Conservation (phyloP, 176 grass and related monocot genomes). For the Aegilops longissima region DNA sequence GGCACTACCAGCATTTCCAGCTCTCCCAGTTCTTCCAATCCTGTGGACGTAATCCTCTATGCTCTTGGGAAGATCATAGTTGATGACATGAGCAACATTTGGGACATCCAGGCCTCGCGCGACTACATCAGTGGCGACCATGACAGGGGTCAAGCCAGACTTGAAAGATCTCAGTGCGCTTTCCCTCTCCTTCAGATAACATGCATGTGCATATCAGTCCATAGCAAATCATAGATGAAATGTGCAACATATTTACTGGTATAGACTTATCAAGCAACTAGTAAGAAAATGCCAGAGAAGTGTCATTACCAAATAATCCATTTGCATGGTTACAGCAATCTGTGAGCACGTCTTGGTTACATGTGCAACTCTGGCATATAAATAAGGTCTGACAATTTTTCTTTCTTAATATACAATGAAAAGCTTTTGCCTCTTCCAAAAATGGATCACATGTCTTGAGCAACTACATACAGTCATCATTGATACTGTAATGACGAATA, state of each 20-base stretch:
- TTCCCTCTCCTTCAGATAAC: constrained; percentile 68
- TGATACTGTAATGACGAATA: neutral
- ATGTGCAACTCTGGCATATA: neutral
- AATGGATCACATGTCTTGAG: neutral
- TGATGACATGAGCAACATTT: constrained; percentile 80
- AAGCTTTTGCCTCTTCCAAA: neutral
- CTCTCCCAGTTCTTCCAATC: constrained; percentile 65
- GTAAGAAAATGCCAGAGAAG: neutral
- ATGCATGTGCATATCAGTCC: constrained; percentile 10
- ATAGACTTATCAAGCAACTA: neutral
- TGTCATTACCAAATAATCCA: neutral
- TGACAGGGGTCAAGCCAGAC: constrained; percentile 54
- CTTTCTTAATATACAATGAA: neutral
- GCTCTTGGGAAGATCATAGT: constrained; percentile 79
- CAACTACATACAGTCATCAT: neutral
- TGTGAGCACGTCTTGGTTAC: neutral
- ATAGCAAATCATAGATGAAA: neutral
- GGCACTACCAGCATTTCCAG: constrained; percentile 65
- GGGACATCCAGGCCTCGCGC: constrained; percentile 73
- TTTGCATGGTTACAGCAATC: neutral
- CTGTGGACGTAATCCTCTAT: constrained; percentile 80
- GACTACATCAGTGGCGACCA: constrained; percentile 87
- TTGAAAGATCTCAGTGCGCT: constrained; percentile 71
- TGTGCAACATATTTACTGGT: neutral
- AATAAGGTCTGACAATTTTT: neutral